A percentile compares a stretch with the other conserved stretches of the same genome.
phyloP scores from a whole-genome alignment of 2,329 filamentous ascomycete species.

The Plenodomus lindquistii region DNA sequence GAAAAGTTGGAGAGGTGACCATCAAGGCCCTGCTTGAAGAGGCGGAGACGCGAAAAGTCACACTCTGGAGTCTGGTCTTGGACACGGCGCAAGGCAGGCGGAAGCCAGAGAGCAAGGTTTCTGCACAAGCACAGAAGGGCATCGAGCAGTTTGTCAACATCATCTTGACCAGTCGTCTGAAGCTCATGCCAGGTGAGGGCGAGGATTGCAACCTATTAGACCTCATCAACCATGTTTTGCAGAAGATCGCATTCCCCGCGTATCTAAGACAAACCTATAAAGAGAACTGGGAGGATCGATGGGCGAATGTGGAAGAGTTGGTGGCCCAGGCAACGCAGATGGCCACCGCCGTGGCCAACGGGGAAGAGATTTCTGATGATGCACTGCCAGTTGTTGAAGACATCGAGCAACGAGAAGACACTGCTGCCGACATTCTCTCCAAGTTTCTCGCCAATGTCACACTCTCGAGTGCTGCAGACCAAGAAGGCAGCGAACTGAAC shows the following conservation, averaged over 20 bases:
- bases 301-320: slow-evolving; percentile 91
- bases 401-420: slow-evolving; percentile 62
- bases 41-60: slow-evolving; percentile 69
- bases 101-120: slow-evolving; percentile 58
- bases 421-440: slow-evolving; percentile 67
- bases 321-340: slow-evolving; percentile 78
- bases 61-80: slow-evolving; percentile 77
- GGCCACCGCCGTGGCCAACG: slow-evolving; percentile 50
- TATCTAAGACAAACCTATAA: slow-evolving; percentile 72
- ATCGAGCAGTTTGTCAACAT: slow-evolving; percentile 63
- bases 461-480: slow-evolving; percentile 70
- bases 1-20: slow-evolving; percentile 79
- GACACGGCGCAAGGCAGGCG: slow-evolving; percentile 58
- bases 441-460: slow-evolving; percentile 89
- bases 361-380: slow-evolving; percentile 50
- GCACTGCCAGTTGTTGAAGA: slow-evolving; percentile 70
- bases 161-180: slow-evolving; percentile 61
- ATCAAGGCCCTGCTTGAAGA: slow-evolving; percentile 75
- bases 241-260: slow-evolving; percentile 72
- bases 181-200: slow-evolving; percentile 53
- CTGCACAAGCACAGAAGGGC: slow-evolving; percentile 59
- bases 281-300: slow-evolving; percentile 68
- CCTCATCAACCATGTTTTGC: slow-evolving; percentile 61
- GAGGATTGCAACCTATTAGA: slow-evolving; percentile 46
- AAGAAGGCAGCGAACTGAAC: slow-evolving; percentile 59